Base-by-base conservation (phyloP, 2,329 filamentous ascomycete species). In the Nothophoma quercina region DNA sequence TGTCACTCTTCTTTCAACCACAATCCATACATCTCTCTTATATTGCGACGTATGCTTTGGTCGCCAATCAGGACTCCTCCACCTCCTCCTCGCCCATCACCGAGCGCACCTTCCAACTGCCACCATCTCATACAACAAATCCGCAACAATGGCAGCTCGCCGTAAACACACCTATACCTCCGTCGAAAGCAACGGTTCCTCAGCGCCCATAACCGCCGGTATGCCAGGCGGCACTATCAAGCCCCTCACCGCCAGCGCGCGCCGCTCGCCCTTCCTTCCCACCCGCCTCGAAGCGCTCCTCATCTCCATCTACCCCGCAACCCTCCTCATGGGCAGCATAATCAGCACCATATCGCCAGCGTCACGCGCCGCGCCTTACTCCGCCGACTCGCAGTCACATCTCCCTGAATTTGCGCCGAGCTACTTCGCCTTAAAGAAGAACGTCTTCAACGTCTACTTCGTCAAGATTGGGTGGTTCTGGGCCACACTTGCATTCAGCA, bases 391-490 rank as follows among this genome's bases (percentile, higher is more conserved):
- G 19, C 89, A 92, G 69, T 83, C 88, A 10, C 88, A 90, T 75
- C 75, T 80, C 3, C 81, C 74, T 51, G 70, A 74, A 32, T 73
- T 80, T 4, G 84, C 88, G 42, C 90, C 90, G 2, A 88, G 83
- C 71, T 99, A 98, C 80, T 99, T 99, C 73, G 93, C 95, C 38
- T 88, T 88, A 65, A 99, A 99, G 77, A 83, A 86, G 73, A 99
- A 99, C 77, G 65, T 97, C 44, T 89, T 98, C 83, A 99, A 99
- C 72, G 75, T 89, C 38, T 84, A 92, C 66, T 99, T 98, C 70
- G 95, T 99, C 68, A 99, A 99, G 81, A 82, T 90, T 46, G 93
- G 93, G 56, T 99, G 95, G 95, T 84, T 88, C 41, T 99, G 95
- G 95, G 87, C 91, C 23, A 92, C 90, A 0, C 71, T 85, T 8